Percentiles rank a stretch among this genome's conserved stretches.
These are phyloP conservation scores for Fraxinus sp. DNA, from an alignment of 305 asterid genomes.

Conservation along the genomic window DNA sequence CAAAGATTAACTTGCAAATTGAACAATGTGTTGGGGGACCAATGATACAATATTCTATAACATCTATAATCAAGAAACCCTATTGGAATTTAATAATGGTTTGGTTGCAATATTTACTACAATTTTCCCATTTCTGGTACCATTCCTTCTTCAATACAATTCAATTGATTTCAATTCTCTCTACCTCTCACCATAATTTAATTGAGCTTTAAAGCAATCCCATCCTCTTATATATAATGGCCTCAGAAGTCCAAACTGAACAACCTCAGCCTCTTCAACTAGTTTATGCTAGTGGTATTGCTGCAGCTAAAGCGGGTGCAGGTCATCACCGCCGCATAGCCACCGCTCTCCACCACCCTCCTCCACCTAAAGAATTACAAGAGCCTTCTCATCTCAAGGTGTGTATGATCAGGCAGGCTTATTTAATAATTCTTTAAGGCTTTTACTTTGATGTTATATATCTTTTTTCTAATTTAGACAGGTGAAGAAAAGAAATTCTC, in stretches of 20 bases:
- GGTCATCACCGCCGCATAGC: neutral
- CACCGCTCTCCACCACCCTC: neutral
- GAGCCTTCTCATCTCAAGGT: conserved; percentile 3
- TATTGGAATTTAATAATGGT: conserved; percentile 35
- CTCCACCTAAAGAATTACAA: conserved; percentile 4
- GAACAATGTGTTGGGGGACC: neutral
- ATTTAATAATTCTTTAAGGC: neutral
- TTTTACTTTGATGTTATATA: neutral
- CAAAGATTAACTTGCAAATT: neutral
- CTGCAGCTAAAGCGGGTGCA: neutral
- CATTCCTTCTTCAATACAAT: conserved; percentile 30
- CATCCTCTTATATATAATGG: conserved; percentile 37
- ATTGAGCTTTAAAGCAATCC: conserved; percentile 57
- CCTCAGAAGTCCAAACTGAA: conserved; percentile 24
- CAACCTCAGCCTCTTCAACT: conserved; percentile 30
- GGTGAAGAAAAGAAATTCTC: conserved; percentile 20
- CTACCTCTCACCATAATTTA: conserved; percentile 44
- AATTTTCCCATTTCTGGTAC: conserved; percentile 48
- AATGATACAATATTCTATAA: neutral
- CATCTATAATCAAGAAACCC: conserved; percentile 30
- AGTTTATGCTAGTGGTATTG: conserved; percentile 20
- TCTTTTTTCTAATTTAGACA: neutral
- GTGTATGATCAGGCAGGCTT: neutral
- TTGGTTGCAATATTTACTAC: conserved; percentile 64
- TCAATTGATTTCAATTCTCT: conserved; percentile 10